Evolutionary conservation across 2,329 filamentous ascomycete species (phyloP), one percentile per base, ranked within the genome.

Genomic region (Sarocladiaceae sp.): DNA sequence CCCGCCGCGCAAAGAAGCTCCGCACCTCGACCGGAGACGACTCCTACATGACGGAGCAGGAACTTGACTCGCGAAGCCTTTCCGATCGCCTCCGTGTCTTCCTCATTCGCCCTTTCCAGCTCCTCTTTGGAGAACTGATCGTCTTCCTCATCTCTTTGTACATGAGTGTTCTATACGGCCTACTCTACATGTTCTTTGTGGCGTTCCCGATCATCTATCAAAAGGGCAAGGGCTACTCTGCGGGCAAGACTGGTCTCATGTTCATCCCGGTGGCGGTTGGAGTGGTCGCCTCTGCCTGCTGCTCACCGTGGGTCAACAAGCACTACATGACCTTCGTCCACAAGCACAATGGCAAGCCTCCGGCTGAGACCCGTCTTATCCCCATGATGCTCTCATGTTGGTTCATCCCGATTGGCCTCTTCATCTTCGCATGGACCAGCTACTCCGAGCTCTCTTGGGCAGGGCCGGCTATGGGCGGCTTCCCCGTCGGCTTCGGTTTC

Each of bases 201-300:
- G 84, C 84, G 54, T 87, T 72, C 62, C 80, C 82, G 28, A 80
- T 85, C 59, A 75, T 96, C 53, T 96, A 87, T 71, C 80, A 90
- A 58, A 75, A 83, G 67, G 87, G 88, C 54, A 95, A 96, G 70
- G 87, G 87, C 2, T 96, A 86, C 69, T 82, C 77, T 3, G 78
- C 88, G 25, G 80, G 87, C 31, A 84, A 74, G 25, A 91, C 89
- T 0, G 90, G 90, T 44, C 76, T 95, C 8, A 93, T 94, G 86
- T 95, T 95, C 67, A 91, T 94, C 56, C 89, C 89, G 2, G 67
- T 94, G 42, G 88, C 89, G 7, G 71, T 94, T 17, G 90, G 90
- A 49, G 88, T 94, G 15, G 17, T 93, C 2, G 55, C 71, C 37
- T 87, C 86, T 1, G 87, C 89, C 15, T 62, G 70, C 12, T 88